These are phyloP conservation scores for Agapanthus africanus DNA, from an alignment of 106 monocot species.

Conservation along the genomic window DNA sequence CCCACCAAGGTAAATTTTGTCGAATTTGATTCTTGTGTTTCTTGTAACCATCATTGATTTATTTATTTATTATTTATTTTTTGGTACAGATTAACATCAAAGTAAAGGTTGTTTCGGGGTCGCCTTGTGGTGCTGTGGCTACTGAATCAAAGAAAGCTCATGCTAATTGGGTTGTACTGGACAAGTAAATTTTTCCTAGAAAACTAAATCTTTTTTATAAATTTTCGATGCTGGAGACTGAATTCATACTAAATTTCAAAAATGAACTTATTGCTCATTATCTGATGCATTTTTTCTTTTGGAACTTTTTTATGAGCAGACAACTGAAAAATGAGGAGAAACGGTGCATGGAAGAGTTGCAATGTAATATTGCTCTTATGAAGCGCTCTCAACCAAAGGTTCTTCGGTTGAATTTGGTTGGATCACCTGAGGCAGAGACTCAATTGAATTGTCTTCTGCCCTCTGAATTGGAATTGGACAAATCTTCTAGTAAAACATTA, in stretches of 20 bases:
- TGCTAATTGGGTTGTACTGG: conserved; percentile 89
- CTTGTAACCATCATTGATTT: background rate
- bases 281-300: too few relatives aligned
- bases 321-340: conserved; percentile 85
- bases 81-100: conserved; percentile 70
- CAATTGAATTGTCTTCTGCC: conserved; percentile 16
- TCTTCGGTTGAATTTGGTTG: conserved; percentile 70
- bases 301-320: conserved; percentile 28
- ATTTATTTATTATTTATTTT: background rate
- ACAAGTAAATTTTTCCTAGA: conserved; percentile 63
- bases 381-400: conserved; percentile 89
- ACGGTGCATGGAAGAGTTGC: conserved; percentile 80
- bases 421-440: conserved; percentile 51
- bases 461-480: conserved; percentile 10
- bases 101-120: conserved; percentile 81
- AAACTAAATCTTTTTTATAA: background rate
- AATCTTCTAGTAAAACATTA: conserved; percentile 13
- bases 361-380: conserved; percentile 93
- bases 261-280: too few relatives aligned
- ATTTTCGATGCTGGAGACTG: too few relatives aligned
- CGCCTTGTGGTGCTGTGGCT: conserved; percentile 83
- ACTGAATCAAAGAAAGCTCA: conserved; percentile 71
- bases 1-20: conserved; percentile 50
- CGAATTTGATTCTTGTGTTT: background rate
- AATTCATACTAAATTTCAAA: too few relatives aligned